Evolutionary conservation across 2,329 filamentous ascomycete species (phyloP).

Genomic region (Ceratocystis diversiconidia): DNA sequence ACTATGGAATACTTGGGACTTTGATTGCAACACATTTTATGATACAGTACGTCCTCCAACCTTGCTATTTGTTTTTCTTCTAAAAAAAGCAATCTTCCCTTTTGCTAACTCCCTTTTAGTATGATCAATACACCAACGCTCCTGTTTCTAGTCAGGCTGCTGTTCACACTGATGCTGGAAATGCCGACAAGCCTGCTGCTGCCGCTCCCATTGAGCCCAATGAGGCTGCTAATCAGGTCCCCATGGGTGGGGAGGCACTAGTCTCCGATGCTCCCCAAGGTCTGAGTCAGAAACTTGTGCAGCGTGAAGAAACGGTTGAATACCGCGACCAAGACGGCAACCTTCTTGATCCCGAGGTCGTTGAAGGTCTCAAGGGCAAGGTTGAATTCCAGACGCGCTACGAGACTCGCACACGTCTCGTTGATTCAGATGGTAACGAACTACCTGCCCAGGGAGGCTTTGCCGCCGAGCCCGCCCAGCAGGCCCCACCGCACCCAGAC

Average conservation of each 20-base stretch:
- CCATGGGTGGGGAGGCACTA: conserved; percentile 10
- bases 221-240: conserved; percentile 20
- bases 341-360: conserved; percentile 67
- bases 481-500: conserved; percentile 46
- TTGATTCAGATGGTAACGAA: conserved; percentile 69
- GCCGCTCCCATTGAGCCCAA: conserved; percentile 21
- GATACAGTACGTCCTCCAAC: conserved; percentile 49
- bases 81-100: too few species aligned
- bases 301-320: conserved; percentile 69
- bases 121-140: conserved; percentile 33
- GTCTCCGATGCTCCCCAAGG: conserved; percentile 39
- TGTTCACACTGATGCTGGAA: conserved; percentile 8
- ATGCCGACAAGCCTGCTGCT: conserved; percentile 22
- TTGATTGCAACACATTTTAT: conserved; percentile 91
- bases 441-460: conserved; percentile 35
- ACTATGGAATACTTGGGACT: conserved; percentile 83
- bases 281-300: conserved; percentile 33
- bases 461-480: conserved; percentile 24
- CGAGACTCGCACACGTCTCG: conserved; percentile 78
- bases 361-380: conserved; percentile 74
- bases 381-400: conserved; percentile 92
- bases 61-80: too few species aligned
- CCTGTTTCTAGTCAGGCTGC: conserved; percentile 20
- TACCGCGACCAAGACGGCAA: conserved; percentile 94
- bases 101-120: conserved; percentile 26